Conservation (phyloP, 345 rosid genomes). For the Linum tenue region DNA sequence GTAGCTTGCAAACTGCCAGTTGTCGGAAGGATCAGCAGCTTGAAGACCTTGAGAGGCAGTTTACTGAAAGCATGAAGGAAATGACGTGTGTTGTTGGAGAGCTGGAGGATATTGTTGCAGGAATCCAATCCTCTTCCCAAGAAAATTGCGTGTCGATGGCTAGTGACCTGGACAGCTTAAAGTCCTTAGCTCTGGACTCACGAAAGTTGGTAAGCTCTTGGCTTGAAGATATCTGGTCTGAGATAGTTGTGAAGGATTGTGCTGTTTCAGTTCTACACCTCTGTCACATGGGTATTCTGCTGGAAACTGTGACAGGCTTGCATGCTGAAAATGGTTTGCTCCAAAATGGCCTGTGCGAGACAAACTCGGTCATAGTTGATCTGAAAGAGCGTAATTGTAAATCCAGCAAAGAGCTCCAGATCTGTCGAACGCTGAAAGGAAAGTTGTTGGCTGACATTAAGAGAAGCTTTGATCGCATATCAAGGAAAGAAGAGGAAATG, state of each 20-base stretch:
- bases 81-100: constrained; percentile 43
- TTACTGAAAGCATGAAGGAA: constrained; percentile 43
- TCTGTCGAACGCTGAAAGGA: constrained; percentile 62
- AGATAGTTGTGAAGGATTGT: constrained; percentile 76
- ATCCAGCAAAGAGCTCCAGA: constrained; percentile 71
- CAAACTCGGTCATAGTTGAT: constrained; percentile 57
- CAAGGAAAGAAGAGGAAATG: constrained; percentile 75
- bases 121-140: constrained; percentile 34
- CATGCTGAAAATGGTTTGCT: constrained; percentile 84
- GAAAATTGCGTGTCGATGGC: constrained; percentile 37
- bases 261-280: constrained; percentile 78
- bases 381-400: constrained; percentile 63
- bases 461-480: constrained; percentile 62
- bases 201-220: constrained; percentile 42
- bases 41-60: constrained; percentile 53
- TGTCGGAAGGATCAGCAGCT: constrained; percentile 40
- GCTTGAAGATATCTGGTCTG: constrained; percentile 95
- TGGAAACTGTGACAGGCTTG: constrained; percentile 75
- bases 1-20: constrained; percentile 45
- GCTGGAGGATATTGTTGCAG: constrained; percentile 43
- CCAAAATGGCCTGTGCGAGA: constrained; percentile 58
- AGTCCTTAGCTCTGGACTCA: constrained; percentile 44
- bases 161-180: constrained; percentile 38
- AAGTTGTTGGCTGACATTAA: constrained; percentile 76
- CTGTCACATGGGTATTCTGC: constrained; percentile 81